Conservation (phyloP, 179 eudicot genomes). For the Carnegiea gigantea region DNA sequence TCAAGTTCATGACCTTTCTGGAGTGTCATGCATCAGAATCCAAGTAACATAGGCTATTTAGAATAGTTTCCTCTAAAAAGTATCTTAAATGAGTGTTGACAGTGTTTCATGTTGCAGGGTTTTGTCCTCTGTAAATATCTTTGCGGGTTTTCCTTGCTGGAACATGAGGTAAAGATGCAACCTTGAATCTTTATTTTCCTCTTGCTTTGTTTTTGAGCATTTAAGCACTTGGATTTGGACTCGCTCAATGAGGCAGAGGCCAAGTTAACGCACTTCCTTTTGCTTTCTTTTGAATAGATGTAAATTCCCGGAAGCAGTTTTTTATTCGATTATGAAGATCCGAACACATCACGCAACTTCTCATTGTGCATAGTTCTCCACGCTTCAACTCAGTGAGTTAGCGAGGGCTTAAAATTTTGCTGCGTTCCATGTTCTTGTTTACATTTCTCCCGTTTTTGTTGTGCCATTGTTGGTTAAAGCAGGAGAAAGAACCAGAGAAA, state of each 20-base stretch:
- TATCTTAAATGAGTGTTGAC: conserved; percentile 1
- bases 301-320: conserved; percentile 45
- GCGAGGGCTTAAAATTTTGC: conserved; percentile 4
- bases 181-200: not conserved
- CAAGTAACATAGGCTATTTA: not conserved
- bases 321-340: conserved; percentile 12
- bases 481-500: not conserved
- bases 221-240: not conserved
- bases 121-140: conserved; percentile 46
- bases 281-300: conserved; percentile 44
- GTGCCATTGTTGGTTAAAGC: conserved; percentile 14
- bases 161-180: conserved; percentile 40
- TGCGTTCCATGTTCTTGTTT: not conserved
- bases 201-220: not conserved
- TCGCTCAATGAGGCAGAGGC: not conserved
- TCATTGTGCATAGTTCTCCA: not conserved
- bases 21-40: not conserved
- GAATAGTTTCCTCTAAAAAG: not conserved
- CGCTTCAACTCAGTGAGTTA: conserved; percentile 8
- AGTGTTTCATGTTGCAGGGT: conserved; percentile 36
- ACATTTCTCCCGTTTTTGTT: not conserved
- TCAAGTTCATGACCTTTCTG: not conserved
- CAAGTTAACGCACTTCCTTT: not conserved
- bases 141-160: conserved; percentile 31
- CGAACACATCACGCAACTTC: conserved; percentile 8